Conservation (phyloP, 176 grass and related monocot species). For the Avena eriantha region DNA sequence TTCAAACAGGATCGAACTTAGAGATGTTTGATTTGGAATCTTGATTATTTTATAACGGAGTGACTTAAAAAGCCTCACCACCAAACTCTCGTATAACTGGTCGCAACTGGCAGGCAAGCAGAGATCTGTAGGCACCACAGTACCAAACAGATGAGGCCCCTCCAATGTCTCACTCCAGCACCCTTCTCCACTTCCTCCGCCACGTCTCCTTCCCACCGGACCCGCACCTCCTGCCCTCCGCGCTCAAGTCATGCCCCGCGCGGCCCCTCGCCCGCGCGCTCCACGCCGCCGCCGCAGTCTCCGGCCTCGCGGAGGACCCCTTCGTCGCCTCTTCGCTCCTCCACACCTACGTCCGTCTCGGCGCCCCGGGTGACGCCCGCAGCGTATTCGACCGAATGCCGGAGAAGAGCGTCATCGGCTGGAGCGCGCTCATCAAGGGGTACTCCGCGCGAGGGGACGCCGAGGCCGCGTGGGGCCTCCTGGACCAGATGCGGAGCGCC, state of each 20-base stretch:
- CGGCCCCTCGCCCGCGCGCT: slow-evolving; percentile 46
- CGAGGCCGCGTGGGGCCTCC: slow-evolving; percentile 32
- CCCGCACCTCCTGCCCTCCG: slow-evolving; percentile 62
- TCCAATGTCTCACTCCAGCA: slow-evolving; percentile 17
- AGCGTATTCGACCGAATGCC: slow-evolving; percentile 59
- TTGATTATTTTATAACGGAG: too few species aligned
- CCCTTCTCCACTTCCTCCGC: slow-evolving; percentile 56
- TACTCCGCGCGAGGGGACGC: slow-evolving; percentile 47
- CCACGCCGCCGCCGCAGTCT: slow-evolving; percentile 50
- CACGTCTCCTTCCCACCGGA: slow-evolving; percentile 63
- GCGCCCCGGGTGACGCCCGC: slow-evolving; percentile 40
- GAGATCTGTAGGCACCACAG: not conserved
- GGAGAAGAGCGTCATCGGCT: slow-evolving; percentile 45
- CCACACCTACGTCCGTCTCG: slow-evolving; percentile 58
- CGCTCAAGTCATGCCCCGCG: slow-evolving; percentile 67
- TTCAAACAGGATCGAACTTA: too few species aligned
- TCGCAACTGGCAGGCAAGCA: not conserved
- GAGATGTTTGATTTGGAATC: too few species aligned
- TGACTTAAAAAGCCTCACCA: too few species aligned
- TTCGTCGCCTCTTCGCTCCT: slow-evolving; percentile 69
- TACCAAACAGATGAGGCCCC: not conserved
- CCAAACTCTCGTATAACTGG: too few species aligned
- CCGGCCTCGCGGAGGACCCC: slow-evolving; percentile 45
- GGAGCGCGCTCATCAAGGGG: slow-evolving; percentile 61
- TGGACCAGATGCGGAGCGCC: slow-evolving; percentile 48